These are phyloP conservation scores for Podaxis rugospora DNA, from an alignment of 768 basidiomycete species.

Conservation along the genomic window DNA sequence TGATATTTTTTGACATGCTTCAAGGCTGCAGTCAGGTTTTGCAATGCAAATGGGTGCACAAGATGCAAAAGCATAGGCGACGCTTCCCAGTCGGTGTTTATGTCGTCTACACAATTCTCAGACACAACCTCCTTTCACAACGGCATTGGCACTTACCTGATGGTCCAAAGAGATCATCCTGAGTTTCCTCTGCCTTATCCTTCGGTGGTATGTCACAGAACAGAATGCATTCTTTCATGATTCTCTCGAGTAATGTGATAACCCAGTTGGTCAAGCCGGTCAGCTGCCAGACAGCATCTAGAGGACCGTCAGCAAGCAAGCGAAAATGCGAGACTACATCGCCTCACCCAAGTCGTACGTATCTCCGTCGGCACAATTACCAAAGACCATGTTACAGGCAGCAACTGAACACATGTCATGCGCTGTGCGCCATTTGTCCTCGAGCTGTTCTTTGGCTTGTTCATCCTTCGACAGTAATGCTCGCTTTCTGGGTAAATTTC, in stretches of 20 bases:
- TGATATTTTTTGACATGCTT: conserved; percentile 58
- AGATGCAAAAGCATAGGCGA: conserved; percentile 47
- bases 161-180: conserved; percentile 14
- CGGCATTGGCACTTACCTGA: not conserved
- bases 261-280: conserved; percentile 60
- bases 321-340: not conserved
- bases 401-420: conserved; percentile 64
- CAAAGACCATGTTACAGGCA: conserved; percentile 60
- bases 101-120: not conserved
- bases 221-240: conserved; percentile 54
- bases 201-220: conserved; percentile 21
- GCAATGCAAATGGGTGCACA: conserved; percentile 56
- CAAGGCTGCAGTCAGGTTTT: conserved; percentile 44
- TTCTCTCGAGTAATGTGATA: conserved; percentile 52
- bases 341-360: conserved; percentile 59
- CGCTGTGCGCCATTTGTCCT: conserved; percentile 52
- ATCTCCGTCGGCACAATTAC: conserved; percentile 57
- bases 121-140: too few relatives aligned
- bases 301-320: not conserved
- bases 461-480: conserved; percentile 21
- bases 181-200: conserved; percentile 9
- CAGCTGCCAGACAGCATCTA: conserved; percentile 74
- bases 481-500: conserved; percentile 16
- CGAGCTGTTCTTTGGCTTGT: conserved; percentile 35
- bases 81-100: not conserved